Base-by-base conservation (phyloP, 306 rosid genomes). In the Prinsepia uniflora region DNA sequence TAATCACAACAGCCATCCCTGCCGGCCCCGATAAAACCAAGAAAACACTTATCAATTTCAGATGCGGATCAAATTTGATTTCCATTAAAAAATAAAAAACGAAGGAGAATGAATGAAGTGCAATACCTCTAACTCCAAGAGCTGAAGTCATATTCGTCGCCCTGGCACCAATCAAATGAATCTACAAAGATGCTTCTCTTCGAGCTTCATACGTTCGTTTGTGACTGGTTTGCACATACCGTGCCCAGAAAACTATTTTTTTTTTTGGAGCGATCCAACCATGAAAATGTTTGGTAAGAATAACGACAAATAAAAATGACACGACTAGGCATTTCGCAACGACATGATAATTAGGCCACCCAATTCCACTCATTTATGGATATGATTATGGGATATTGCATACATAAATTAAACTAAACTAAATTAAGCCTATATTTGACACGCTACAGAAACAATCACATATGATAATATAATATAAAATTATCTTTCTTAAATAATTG, bases 1-100 rank as follows among this genome's bases (percentile, higher is more conserved):
- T 87, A 42, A 93, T 40, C 36, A 93, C 85, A 54, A 90, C 64
- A 63, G 72, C 84, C 43, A 66, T 41, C 46, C 77, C 92, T 86
- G 86, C 24, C n/a, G n/a, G n/a, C 40, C 42, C 36, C 8, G 36
- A n/a, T 47, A 68, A 30, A 68, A 68, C 60, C 60, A 54, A 24
- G 30, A 24, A 24, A 24, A 24, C 30, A 24, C 30, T 2, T 3
- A n/a, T 42, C 42, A 55, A 40, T 19, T 18, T 68, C 61, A 52
- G 12, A 34, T 10, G 64, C 12, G n/a, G 3, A n/a, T 36, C 6
- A 69, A 55, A 52, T 36, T 14, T 3, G 9, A 65, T 3, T 9
- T 34, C 58, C 41, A 20, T 22, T 24, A 1, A 30, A 30, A 30
- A 30, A 30, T 1, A 1, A 30, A 30, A 30, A 30, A 30, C 0